Evolutionary conservation across 1,284 basidiomycete species (phyloP).

Genomic region (Trichosporon coremiiforme): DNA sequence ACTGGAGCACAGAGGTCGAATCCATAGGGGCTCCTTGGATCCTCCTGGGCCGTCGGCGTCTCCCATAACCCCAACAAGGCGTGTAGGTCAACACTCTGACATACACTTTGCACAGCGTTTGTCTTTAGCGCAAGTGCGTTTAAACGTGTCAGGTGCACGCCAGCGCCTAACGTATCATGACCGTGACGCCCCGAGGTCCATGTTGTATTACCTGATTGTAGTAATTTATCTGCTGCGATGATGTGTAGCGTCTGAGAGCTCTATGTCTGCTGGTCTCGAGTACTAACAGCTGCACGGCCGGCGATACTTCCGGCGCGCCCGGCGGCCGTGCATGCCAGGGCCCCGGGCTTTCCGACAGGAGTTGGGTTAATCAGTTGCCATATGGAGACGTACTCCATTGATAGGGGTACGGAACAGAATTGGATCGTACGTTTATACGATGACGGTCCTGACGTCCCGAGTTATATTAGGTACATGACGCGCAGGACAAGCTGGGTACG

Average conservation of each 20-base stretch:
- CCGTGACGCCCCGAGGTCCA: neutral
- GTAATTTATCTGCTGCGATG: neutral
- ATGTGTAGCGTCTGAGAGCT: too few relatives aligned
- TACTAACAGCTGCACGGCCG: too few relatives aligned
- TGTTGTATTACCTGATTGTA: neutral
- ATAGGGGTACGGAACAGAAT: neutral
- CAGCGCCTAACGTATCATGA: neutral
- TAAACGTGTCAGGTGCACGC: neutral
- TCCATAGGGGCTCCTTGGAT: too few relatives aligned
- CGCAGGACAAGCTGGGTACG: neutral
- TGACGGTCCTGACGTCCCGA: neutral
- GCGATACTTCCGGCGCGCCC: neutral
- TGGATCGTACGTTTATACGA: neutral
- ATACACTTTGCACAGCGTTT: too few relatives aligned
- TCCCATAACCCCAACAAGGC: too few relatives aligned
- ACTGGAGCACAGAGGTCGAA: too few relatives aligned
- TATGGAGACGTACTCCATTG: slow-evolving; percentile 5
- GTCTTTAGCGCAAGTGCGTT: neutral
- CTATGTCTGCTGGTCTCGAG: too few relatives aligned
- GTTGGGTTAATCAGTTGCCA: neutral
- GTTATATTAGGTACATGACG: slow-evolving; percentile 3
- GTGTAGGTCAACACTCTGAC: too few relatives aligned
- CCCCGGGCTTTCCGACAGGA: neutral
- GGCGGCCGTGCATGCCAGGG: neutral
- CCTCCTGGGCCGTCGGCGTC: too few relatives aligned